Conservation (phyloP, 371 early-diverging fungal species). For the Nematocida parisii region DNA sequence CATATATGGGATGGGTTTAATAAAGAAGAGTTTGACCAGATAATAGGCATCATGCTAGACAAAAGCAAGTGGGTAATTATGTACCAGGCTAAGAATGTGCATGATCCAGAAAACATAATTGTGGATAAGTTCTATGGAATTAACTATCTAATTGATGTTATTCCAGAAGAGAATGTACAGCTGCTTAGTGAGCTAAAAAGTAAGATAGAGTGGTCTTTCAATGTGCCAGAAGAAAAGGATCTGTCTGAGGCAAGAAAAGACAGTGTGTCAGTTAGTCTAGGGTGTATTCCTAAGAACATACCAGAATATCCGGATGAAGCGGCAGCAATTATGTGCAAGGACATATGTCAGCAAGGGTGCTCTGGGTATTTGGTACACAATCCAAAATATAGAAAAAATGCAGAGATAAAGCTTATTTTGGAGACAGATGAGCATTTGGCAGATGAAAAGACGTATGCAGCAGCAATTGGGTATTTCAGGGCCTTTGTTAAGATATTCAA, state of each 20-base stretch:
- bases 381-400: slow-evolving; percentile 48
- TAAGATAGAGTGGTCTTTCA: slow-evolving; percentile 6
- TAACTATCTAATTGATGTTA: slow-evolving; percentile 43
- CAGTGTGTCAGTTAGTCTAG: not conserved
- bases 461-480: slow-evolving; percentile 31
- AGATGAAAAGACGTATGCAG: slow-evolving; percentile 23
- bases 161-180: not conserved
- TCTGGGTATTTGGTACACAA: slow-evolving; percentile 48
- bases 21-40: slow-evolving; percentile 40
- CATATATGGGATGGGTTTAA: slow-evolving; percentile 57
- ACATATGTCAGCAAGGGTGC: slow-evolving; percentile 6
- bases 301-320: not conserved
- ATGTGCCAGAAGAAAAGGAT: not conserved
- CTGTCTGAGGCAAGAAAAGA: not conserved
- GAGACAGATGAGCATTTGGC: slow-evolving; percentile 15
- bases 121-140: slow-evolving; percentile 49
- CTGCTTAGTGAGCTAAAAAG: not conserved
- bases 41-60: slow-evolving; percentile 39
- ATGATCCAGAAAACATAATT: not conserved
- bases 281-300: slow-evolving; percentile 21
- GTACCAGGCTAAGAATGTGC: slow-evolving; percentile 11
- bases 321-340: not conserved
- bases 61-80: slow-evolving; percentile 62
- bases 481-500: slow-evolving; percentile 45
- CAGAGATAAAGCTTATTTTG: slow-evolving; percentile 32